These are phyloP conservation scores for Auriculariales sp. DNA, from an alignment of 768 basidiomycete genomes.

Conservation along the genomic window DNA sequence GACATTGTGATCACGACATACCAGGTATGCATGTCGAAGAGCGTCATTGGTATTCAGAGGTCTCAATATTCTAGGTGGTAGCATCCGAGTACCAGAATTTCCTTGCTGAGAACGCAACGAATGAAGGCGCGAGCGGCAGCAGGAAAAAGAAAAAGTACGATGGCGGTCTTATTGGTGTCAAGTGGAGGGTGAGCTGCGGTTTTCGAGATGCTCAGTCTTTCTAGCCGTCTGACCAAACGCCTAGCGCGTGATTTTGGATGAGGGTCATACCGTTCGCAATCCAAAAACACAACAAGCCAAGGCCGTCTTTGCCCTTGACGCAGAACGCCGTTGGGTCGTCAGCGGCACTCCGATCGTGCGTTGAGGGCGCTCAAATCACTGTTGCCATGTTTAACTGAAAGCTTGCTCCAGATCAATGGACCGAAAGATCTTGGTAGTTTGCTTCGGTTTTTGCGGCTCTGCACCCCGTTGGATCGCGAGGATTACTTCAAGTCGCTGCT, in stretches of 20 bases:
- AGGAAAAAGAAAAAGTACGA: slow-evolving; percentile 53
- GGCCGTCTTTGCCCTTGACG: slow-evolving; percentile 45
- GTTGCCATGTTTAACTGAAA: slow-evolving; percentile 2
- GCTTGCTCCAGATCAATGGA: slow-evolving; percentile 52
- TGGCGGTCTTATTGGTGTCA: slow-evolving; percentile 46
- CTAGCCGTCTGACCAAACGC: neutral
- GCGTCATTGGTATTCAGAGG: no score
- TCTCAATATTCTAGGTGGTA: slow-evolving; percentile 11
- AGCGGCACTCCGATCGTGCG: slow-evolving; percentile 84
- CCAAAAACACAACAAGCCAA: slow-evolving; percentile 72
- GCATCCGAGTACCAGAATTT: neutral
- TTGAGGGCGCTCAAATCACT: slow-evolving; percentile 4
- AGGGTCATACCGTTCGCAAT: slow-evolving; percentile 81
- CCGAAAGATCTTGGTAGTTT: slow-evolving; percentile 81
- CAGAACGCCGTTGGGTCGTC: slow-evolving; percentile 66
- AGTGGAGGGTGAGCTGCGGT: slow-evolving; percentile 55
- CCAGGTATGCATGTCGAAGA: no score
- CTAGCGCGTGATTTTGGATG: slow-evolving; percentile 71
- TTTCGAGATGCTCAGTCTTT: neutral
- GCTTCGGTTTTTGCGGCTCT: slow-evolving; percentile 73
- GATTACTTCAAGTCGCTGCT: slow-evolving; percentile 72
- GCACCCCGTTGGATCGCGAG: slow-evolving; percentile 68
- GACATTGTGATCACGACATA: slow-evolving; percentile 82
- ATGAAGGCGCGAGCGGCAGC: slow-evolving; percentile 15
- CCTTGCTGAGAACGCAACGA: neutral